Conservation (phyloP, 345 rosid species). For the Moricandia moricandioides region DNA sequence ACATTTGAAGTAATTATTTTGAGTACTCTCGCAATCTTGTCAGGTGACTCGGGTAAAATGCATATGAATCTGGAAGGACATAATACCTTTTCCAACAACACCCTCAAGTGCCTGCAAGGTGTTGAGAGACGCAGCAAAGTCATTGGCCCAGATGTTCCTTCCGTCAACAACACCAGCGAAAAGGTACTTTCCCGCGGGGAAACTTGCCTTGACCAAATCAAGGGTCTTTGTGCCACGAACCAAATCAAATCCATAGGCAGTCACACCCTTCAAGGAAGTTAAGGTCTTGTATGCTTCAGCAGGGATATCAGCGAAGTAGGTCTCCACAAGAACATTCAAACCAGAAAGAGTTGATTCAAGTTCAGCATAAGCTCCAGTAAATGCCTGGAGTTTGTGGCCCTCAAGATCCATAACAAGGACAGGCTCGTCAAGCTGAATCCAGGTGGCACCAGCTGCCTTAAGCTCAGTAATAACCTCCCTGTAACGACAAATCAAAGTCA, state of each 20-base stretch:
- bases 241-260: constrained; percentile 81
- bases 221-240: constrained; percentile 87
- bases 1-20: background rate
- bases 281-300: constrained; percentile 80
- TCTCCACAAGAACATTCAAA: constrained; percentile 76
- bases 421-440: constrained; percentile 97
- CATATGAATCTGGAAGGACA: background rate
- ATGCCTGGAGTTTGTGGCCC: constrained; percentile 74
- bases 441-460: constrained; percentile 95
- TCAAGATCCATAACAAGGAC: constrained; percentile 92
- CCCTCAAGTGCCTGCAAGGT: constrained; percentile 63
- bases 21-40: background rate
- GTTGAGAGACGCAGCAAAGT: constrained; percentile 74
- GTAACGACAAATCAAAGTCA: constrained; percentile 23
- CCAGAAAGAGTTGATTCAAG: constrained; percentile 85
- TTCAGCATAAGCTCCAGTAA: constrained; percentile 73
- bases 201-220: constrained; percentile 74
- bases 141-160: constrained; percentile 99
- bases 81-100: constrained; percentile 84
- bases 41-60: background rate
- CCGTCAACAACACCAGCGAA: constrained; percentile 99
- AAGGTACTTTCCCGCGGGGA: constrained; percentile 80
- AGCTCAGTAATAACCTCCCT: constrained; percentile 93
- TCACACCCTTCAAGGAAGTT: constrained; percentile 85
- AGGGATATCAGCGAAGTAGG: constrained; percentile 95